Evolutionary conservation across 2,329 filamentous ascomycete species (phyloP), one percentile per base, ranked within the genome.

Genomic region (Talaromyces sp.): DNA sequence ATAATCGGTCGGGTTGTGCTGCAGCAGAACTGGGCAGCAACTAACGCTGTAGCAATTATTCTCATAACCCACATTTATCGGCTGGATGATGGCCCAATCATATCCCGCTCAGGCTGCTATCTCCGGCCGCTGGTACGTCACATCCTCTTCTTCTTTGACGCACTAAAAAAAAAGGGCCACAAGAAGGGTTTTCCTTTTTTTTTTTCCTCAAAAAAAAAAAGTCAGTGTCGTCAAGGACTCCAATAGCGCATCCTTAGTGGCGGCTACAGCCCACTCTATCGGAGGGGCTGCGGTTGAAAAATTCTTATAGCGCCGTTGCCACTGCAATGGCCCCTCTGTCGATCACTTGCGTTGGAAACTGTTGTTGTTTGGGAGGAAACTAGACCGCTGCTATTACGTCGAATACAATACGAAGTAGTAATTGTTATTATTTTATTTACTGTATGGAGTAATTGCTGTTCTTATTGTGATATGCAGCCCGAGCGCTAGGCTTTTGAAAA

Each of bases 21-120:
- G 61, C 62, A 63, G 60, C 50, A 59, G 65, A 62, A 67, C 73
- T 74, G 73, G 73, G 73, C 73, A 75, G 72, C 73, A 73, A 75
- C 70, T 69, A 46, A 9, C 6, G 17, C 43, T n/a, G 14, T 49
- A 49, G 17, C 9, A 21, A 26, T 5, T 27, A 6, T 6, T 10
- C 41, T 10, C 8, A 31, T 10, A 31, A 31, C 10, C 29, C 29
- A 31, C 29, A 9, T 31, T 31, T 38, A n/a, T 8, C 17, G 35
- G 35, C 35, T 38, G 8, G 35, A 21, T 14, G 19, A 35, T 29
- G 27, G 29, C n/a, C 27, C 29, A 31, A 55, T 29, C 14, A 17
- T 13, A 41, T 24, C 53, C 53, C 14, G 8, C 38, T 29, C 35
- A 24, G 19, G 31, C 32, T 26, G 21, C 53, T 56, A 41, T 46